Base-by-base conservation (phyloP, 768 basidiomycete species). In the Hemileccinum rubropunctum region DNA sequence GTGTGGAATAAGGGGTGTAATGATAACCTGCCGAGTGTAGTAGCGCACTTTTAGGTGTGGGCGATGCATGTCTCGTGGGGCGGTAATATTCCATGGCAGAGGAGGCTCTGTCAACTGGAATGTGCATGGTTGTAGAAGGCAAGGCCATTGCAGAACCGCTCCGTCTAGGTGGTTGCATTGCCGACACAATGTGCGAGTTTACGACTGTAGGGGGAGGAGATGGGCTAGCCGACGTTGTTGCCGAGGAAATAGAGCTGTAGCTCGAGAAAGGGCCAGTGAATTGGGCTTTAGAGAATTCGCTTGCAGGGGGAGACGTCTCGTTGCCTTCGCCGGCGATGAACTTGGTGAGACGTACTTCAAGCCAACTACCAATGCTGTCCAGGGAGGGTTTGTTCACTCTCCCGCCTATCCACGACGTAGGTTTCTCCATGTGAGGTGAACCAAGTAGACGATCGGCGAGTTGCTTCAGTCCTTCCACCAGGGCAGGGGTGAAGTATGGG, bases 291-390 rank as follows among this genome's bases (percentile, higher is more conserved):
- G 57, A 62, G 1, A 58, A 45, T 6, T 74, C 68, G 30, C 33
- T 61, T 11, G 78, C 68, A 14, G 73, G 71, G 13, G 68, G 62
- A 21, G 67, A 57, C 10, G 72, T 65, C 28, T 70, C 67, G 34
- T 88, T 88, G n/a, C 76, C 80, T 45, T 97, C 94, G 2, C 95
- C 97, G 9, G 95, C 91, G 52, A 99, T 93, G 58, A 99, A 85
- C 63, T 95, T 95, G 14, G 92, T 92, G 62, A 99, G 82, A 15
- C 88, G 82, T 12, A 90, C 88, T 69, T 93, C 95, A 21, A 98
- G 76, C 87, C 94, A 98, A 38, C 84, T 86, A 23, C 94, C 89
- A 42, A 98, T 82, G 30, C 84, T 86, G 65, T 98, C 94, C 40
- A 98, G 76, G 52, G 90, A 95, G 3, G 97, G 94, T 60, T 95